A percentile compares a stretch with the other conserved stretches of the same genome.
Evolutionary conservation across 306 rosid genomes (phyloP).

Genomic region (Glycine latifolia): DNA sequence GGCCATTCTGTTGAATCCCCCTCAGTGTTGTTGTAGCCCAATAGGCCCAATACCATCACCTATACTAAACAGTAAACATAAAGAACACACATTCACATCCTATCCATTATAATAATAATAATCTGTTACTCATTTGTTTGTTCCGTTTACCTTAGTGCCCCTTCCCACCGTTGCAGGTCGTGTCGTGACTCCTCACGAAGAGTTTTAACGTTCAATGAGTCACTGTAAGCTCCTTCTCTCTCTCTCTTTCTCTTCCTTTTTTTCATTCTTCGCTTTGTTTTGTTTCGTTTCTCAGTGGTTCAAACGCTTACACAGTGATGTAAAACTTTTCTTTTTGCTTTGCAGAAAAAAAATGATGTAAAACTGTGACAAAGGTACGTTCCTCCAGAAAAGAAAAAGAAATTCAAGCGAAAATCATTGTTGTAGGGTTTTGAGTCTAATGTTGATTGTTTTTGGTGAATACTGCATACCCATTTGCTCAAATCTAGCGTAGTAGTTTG

Average conservation of each 20-base stretch:
- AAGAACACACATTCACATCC: neutral
- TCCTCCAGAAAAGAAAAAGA: neutral
- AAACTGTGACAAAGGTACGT: neutral
- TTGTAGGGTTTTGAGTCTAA: neutral
- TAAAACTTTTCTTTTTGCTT: neutral
- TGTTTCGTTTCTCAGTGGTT: conserved; percentile 1
- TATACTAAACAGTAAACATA: too few species aligned
- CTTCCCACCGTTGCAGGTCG: conserved; percentile 12
- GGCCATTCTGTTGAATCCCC: too few species aligned
- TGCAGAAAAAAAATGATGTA: conserved; percentile 14
- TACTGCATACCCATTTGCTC: neutral
- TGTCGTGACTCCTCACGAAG: neutral
- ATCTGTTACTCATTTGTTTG: neutral
- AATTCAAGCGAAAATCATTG: neutral
- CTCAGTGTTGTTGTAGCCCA: neutral
- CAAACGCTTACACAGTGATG: neutral
- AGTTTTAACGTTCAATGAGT: conserved; percentile 5
- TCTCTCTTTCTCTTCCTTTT: neutral
- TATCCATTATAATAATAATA: neutral
- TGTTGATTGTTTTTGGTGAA: conserved; percentile 11
- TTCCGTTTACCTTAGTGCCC: neutral
- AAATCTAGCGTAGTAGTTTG: conserved; percentile 25
- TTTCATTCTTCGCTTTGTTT: neutral
- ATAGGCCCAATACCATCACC: neutral
- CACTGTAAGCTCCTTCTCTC: conserved; percentile 43